phyloP scores from a whole-genome alignment of 495 filamentous ascomycete species.

The Pyronema domesticum region DNA sequence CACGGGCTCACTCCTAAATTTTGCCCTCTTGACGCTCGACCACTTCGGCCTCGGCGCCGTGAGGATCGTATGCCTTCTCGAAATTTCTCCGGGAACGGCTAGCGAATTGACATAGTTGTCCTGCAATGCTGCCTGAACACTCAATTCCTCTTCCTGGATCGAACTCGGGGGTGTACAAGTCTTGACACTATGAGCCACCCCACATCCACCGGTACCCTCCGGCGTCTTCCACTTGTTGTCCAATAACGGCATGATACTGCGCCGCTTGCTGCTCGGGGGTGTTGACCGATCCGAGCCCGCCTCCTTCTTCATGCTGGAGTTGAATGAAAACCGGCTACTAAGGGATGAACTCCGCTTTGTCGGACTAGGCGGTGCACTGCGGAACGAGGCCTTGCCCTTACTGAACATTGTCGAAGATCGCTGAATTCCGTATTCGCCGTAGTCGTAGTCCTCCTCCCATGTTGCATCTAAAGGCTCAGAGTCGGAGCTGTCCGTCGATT shows the following conservation, averaged over 20 bases:
- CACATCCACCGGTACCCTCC: not conserved
- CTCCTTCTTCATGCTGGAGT: constrained; percentile 5
- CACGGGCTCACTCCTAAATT: not conserved
- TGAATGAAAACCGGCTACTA: constrained; percentile 5
- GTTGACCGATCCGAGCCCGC: not conserved
- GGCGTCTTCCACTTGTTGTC: constrained; percentile 1
- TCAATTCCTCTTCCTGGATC: constrained; percentile 3
- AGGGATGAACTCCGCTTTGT: constrained; percentile 6
- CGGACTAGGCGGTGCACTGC: constrained; percentile 2
- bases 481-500: not conserved
- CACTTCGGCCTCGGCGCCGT: not conserved
- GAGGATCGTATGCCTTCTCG: constrained; percentile 1
- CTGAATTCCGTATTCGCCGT: not conserved
- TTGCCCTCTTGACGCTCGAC: not conserved
- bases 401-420: constrained; percentile 2
- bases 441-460: constrained; percentile 4
- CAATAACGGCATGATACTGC: constrained; percentile 1
- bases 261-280: not conserved
- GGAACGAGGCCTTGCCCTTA: not conserved
- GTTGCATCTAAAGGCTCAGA: not conserved
- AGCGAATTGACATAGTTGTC: not conserved
- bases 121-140: constrained; percentile 1
- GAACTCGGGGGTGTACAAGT: constrained; percentile 1
- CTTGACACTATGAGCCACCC: not conserved
- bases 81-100: not conserved